Evolutionary conservation across 805 yeast genomes (phyloP).

Genomic region (Trichomonascus vanleenenianus): DNA sequence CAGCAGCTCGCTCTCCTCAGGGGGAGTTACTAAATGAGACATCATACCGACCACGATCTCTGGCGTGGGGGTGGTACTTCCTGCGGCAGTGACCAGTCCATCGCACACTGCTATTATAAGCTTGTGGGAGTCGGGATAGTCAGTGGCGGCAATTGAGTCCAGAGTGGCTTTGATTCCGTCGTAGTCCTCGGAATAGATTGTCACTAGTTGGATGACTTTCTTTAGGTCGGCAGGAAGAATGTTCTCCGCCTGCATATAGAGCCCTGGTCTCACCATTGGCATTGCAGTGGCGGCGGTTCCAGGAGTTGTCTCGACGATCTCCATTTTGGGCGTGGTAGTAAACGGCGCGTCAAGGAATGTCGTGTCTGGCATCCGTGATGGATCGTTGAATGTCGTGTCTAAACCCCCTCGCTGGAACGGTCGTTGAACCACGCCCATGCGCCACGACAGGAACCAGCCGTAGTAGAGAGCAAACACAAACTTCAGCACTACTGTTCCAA

Average conservation of each 20-base stretch:
- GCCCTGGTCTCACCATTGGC: not conserved
- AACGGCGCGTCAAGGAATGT: not conserved
- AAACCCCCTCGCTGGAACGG: not conserved
- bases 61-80: slow-evolving; percentile 64
- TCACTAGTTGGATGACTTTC: slow-evolving; percentile 57
- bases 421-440: slow-evolving; percentile 4
- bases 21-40: slow-evolving; percentile 52
- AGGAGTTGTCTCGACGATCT: no score
- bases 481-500: slow-evolving; percentile 59
- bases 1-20: slow-evolving; percentile 56
- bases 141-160: slow-evolving; percentile 73
- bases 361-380: not conserved
- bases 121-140: slow-evolving; percentile 77
- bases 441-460: slow-evolving; percentile 57
- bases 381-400: not conserved
- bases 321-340: not conserved
- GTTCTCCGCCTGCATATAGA: no score
- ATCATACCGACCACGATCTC: slow-evolving; percentile 70
- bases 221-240: slow-evolving; percentile 14
- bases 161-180: slow-evolving; percentile 64
- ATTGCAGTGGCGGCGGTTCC: not conserved
- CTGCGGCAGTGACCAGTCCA: slow-evolving; percentile 79
- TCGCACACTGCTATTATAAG: slow-evolving; percentile 74
- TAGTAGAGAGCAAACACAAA: slow-evolving; percentile 74
- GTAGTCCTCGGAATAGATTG: slow-evolving; percentile 82